phyloP scores from a whole-genome alignment of 2,329 filamentous ascomycete species.

The Pochonia chlamydosporia region DNA sequence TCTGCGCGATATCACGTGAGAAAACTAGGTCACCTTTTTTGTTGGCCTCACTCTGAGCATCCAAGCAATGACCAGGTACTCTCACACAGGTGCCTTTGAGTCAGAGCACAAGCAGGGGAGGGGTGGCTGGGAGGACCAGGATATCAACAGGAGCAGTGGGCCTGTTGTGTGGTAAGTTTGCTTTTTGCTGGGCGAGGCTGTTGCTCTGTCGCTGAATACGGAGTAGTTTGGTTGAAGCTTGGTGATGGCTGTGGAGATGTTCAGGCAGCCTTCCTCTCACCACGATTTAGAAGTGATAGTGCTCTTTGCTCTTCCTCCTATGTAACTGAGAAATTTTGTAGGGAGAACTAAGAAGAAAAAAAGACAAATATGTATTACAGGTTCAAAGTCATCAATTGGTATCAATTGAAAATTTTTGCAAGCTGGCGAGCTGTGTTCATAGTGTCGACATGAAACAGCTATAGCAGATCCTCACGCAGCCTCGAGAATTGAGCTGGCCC shows the following conservation, averaged over 20 bases:
- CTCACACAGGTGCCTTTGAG: no score
- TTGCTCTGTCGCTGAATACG: no score
- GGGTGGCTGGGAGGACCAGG: no score
- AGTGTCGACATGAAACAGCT: background rate
- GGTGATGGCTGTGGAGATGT: constrained; percentile 4
- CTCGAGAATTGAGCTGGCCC: background rate
- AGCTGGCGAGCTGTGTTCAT: background rate
- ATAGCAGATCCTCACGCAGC: background rate
- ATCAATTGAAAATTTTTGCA: background rate
- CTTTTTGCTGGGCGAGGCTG: no score
- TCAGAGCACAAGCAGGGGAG: no score
- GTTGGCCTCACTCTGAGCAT: no score
- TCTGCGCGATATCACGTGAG: constrained; percentile 8
- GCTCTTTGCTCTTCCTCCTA: background rate
- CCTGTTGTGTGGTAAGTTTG: no score
- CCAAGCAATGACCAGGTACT: no score
- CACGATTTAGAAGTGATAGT: background rate
- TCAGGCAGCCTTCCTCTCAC: constrained; percentile 10
- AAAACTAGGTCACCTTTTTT: background rate
- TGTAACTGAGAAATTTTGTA: background rate
- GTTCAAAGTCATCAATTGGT: background rate
- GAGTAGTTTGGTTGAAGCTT: no score
- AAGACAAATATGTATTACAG: background rate
- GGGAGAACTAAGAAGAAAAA: background rate
- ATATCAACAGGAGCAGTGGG: no score